These are phyloP conservation scores for Domatiomyces globalis DNA, from an alignment of 2,329 filamentous ascomycete genomes.

Conservation along the genomic window DNA sequence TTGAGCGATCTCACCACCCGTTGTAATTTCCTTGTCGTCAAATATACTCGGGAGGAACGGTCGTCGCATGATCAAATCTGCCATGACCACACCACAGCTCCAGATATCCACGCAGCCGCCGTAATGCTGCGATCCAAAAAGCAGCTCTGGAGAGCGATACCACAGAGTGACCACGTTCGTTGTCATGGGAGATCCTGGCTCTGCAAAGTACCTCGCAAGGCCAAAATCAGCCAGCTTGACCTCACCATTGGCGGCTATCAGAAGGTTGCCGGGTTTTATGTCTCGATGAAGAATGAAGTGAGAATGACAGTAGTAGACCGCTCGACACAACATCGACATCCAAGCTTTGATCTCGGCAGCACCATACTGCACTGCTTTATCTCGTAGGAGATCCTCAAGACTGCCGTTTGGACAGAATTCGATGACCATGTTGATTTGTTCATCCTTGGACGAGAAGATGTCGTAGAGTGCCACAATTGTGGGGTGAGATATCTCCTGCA, in stretches of 20 bases:
- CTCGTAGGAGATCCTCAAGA: slow-evolving; percentile 84
- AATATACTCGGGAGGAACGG: slow-evolving; percentile 74
- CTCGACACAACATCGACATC: slow-evolving; percentile 94
- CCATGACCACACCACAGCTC: slow-evolving; percentile 85
- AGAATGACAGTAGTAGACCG: slow-evolving; percentile 92
- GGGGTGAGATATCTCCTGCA: slow-evolving; percentile 85
- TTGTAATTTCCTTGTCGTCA: slow-evolving; percentile 34
- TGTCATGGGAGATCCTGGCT: slow-evolving; percentile 81
- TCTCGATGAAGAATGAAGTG: slow-evolving; percentile 90
- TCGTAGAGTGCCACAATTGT: slow-evolving; percentile 89
- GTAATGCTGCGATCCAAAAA: slow-evolving; percentile 83
- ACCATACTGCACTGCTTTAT: slow-evolving; percentile 69
- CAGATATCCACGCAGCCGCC: slow-evolving; percentile 84
- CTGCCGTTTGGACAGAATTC: slow-evolving; percentile 91
- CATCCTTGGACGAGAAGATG: slow-evolving; percentile 90
- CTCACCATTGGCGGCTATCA: slow-evolving; percentile 84
- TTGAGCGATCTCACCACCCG: slow-evolving; percentile 49
- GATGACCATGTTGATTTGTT: slow-evolving; percentile 90
- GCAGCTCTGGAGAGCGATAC: slow-evolving; percentile 88
- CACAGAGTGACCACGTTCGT: slow-evolving; percentile 90
- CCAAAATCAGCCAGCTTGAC: slow-evolving; percentile 97
- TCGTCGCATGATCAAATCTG: slow-evolving; percentile 69
- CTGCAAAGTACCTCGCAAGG: slow-evolving; percentile 75
- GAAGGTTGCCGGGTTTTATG: slow-evolving; percentile 96
- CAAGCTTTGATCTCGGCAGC: slow-evolving; percentile 89